Base-by-base conservation (phyloP, 2,329 filamentous ascomycete genomes). In the Aspergillus costaricaensis region DNA sequence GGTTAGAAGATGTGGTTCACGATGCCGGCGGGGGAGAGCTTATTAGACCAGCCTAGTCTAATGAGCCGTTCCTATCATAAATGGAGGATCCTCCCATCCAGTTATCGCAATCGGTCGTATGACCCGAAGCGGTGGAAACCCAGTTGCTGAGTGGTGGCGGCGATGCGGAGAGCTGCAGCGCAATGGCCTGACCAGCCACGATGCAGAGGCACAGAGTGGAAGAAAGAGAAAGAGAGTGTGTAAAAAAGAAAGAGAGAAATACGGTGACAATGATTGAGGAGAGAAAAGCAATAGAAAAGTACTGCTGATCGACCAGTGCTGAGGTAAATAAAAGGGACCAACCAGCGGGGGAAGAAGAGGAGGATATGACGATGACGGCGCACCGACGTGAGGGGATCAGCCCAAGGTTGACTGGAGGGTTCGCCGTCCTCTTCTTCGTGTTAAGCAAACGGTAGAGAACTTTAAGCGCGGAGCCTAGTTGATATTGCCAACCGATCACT, bases 321-420 rank as follows among this genome's bases (percentile, higher is more conserved):
- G 27, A 17, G 50, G 30, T 17, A 38, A 52, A 52, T 49, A 32
- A 47, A 41, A 50, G 27, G 25, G 47, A 41, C 47, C 55, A 36
- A 36, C 25, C 25, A n/a, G 43, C 43, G 6, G 19, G 51, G 38
- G 27, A 44, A 23, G 53, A 55, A 14, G 32, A 36, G 32, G 32
- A 36, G 32, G 32, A 36, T 36, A 30, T 30, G 53, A 41, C 17
- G 41, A 52, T 47, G 48, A 57, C 43, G 53, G 32, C 43, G 54
- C 43, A 38, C 51, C 51, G 58, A 61, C 55, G 49, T 57, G 56
- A 58, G 57, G 58, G 58, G 58, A 44, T 32, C 25, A 23, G 48
- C 47, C 47, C 47, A 50, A 50, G 47, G 47, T 30, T 50, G 41
- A 44, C 15, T 44, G 27, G 27, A 30, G 27, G 27, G 27, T 30